Base-by-base conservation (phyloP, 2,329 filamentous ascomycete species). In the Tolypocladium ophioglossoides region DNA sequence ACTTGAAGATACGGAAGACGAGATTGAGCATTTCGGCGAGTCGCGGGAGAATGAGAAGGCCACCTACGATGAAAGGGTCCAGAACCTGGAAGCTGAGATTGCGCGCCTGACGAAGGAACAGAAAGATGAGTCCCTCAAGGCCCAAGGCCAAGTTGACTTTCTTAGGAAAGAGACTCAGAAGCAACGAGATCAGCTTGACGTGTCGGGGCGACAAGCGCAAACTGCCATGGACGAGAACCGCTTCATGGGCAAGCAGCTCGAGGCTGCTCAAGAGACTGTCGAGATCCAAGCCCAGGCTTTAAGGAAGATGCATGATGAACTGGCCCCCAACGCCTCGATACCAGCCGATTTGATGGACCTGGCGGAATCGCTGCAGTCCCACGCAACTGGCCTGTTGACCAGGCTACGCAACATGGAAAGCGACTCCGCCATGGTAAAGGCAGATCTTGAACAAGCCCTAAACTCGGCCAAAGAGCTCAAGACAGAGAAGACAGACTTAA, bases 1-100 rank as follows among this genome's bases (percentile, higher is more conserved):
- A 52, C 75, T 94, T 0, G 94, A 97, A 65, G 90, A 97, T 61
- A 80, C 87, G 7, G 94, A 99, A 70, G 91, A 96, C 63, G 91
- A 96, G 65, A 82, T 97, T 52, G 91, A 96, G 62, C 81, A 90
- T 56, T 82, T 92, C 53, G 79, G 89, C 44, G 89, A 90, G 62
- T 91, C 87, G 41, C 82, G 89, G 46, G 90, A 96, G 60, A 86
- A 95, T 61, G 88, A 94, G 63, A 88, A 85, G 63, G 82, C 81
- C 4, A 79, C 80, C 2, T 78, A 85, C 47, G 86, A 92, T 58
- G 82, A 86, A 49, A 84, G 78, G 55, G 74, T 91, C 35, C 82
- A 82, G 48, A 74, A 77, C 10, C 77, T 96, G 1, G 82, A 91
- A 62, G 74, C 80, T 18, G 87, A 96, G 61, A 72, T 95, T 18